These are phyloP conservation scores for Heteromeles arbutifolia DNA, from an alignment of 306 rosid species.

Conservation along the genomic window DNA sequence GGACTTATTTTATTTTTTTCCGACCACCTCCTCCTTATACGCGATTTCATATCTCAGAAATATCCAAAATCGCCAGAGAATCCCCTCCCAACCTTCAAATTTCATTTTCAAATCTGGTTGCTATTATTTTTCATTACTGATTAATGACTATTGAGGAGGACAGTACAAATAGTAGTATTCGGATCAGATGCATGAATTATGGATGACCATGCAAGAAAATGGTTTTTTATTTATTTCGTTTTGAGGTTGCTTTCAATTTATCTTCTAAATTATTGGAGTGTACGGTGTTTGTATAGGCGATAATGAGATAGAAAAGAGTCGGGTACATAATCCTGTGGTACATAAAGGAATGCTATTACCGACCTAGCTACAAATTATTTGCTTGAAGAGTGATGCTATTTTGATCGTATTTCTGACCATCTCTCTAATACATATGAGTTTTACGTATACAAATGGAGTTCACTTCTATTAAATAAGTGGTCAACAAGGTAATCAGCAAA, in stretches of 20 bases:
- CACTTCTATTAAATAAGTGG: no score
- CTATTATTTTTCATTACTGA: neutral
- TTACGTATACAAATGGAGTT: no score
- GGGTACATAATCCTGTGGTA: no score
- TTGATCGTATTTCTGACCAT: no score
- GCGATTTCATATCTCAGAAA: slow-evolving; percentile 12
- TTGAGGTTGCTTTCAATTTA: neutral
- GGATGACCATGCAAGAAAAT: no score
- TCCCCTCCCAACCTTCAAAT: neutral
- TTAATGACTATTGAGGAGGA: neutral
- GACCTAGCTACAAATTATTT: neutral
- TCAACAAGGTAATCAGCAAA: no score
- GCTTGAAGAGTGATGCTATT: no score
- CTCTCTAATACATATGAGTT: no score
- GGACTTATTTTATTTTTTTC: neutral
- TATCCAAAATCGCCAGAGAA: slow-evolving; percentile 5
- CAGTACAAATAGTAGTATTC: neutral
- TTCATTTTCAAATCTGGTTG: neutral
- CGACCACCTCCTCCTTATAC: neutral
- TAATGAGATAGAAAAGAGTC: no score
- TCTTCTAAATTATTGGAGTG: neutral
- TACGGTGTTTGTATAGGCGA: no score
- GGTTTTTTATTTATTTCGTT: no score
- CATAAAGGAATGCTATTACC: neutral
- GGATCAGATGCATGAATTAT: no score